Base-by-base conservation (phyloP, 768 basidiomycete genomes). In the Pleurotus sapidus region DNA sequence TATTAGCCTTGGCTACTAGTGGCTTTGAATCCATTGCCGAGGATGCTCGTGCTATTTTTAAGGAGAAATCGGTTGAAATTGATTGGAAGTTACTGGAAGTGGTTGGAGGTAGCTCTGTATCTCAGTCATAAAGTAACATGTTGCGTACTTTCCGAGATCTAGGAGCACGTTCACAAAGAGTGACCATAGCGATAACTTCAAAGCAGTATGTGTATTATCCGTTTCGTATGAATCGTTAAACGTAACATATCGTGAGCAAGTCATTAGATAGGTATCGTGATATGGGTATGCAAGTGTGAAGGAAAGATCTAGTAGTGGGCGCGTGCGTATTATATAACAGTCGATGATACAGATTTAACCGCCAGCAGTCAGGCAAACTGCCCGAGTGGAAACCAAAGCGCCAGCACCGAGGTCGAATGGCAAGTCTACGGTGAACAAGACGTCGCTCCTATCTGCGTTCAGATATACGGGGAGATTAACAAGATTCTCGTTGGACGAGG, bases 391-490 rank as follows among this genome's bases (percentile, higher is more conserved):
- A 9, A 93, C 90, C 61, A 92, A 70, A 38, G 86, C 77, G 27
- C 84, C 80, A 0, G 85, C 84, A 42, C 77, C 80, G 59, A 70
- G 79, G 59, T 89, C 88, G 62, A 93, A 89, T 17, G 90, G 88
- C 57, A 98, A 70, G 63, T 92, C 84, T 37, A 96, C 87, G 1
- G 91, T 93, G 75, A 97, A 95, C 65, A 98, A 74, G 34, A 96
- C 91, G 65, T 94, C 92, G 67, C 86, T 89, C 50, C 95, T 83
- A 73, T 93, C 90, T 61, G 81, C 78, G 72, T 98, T 97, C 68
- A 98, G 82, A 71, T 97, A 98, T 45, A 97, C 91, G 0, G 95
- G 96, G 18, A 98, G 75, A 61, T 87, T 90, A 65, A 95, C 90
- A 18, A 45, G 23, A 51, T 72, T 74, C 34, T 67, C 66, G 37